These are phyloP conservation scores for Paxillus ammoniavirescens DNA, from an alignment of 768 basidiomycete genomes.

Conservation along the genomic window DNA sequence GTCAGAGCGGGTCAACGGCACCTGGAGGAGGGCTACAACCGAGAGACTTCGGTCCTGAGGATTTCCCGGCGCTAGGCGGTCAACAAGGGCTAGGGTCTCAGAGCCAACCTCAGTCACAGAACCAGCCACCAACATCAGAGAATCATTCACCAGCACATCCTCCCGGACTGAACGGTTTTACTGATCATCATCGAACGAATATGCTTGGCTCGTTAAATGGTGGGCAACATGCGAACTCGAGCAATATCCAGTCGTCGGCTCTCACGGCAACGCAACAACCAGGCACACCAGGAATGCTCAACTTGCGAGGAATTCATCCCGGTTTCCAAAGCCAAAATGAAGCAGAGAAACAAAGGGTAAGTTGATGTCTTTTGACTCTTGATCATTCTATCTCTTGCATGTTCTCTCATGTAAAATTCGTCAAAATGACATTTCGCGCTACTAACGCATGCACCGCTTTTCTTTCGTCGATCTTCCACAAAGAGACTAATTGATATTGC, in stretches of 20 bases:
- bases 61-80: conserved; percentile 84
- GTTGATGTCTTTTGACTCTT: conserved; percentile 23
- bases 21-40: conserved; percentile 9
- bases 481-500: neutral
- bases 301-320: conserved; percentile 40
- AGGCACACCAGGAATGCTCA: conserved; percentile 68
- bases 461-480: neutral
- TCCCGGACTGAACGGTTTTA: conserved; percentile 76
- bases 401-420: neutral
- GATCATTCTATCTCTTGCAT: neutral
- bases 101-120: conserved; percentile 28
- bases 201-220: conserved; percentile 50
- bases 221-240: conserved; percentile 21
- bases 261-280: conserved; percentile 46
- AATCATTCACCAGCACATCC: conserved; percentile 47
- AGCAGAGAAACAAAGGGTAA: conserved; percentile 66
- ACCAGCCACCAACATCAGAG: conserved; percentile 32
- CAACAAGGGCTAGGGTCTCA: conserved; percentile 26
- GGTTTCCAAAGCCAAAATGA: conserved; percentile 59
- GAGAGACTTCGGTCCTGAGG: conserved; percentile 71
- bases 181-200: conserved; percentile 52
- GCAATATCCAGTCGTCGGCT: conserved; percentile 21
- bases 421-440: neutral
- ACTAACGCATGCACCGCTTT: neutral
- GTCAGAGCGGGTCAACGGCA: conserved; percentile 40